Evolutionary conservation across 805 yeast genomes (phyloP).

Genomic region (Starmerella sp.): DNA sequence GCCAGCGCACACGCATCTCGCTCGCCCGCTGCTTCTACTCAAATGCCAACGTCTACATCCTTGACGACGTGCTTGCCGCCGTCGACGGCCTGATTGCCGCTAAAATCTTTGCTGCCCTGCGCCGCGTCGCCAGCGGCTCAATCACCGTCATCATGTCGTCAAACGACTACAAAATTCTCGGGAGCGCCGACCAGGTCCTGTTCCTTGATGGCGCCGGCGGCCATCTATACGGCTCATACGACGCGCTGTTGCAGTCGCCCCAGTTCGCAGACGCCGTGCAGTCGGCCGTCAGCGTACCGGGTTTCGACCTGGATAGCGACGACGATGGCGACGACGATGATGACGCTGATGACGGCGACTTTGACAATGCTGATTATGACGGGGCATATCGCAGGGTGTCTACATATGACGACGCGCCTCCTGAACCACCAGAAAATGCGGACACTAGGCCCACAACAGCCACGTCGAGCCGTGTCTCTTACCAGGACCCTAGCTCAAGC

Average conservation of each 20-base stretch:
- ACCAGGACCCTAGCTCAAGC: too few relatives aligned
- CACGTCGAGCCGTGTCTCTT: too few relatives aligned
- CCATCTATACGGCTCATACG: constrained; percentile 47
- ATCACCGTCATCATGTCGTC: constrained; percentile 70
- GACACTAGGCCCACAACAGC: too few relatives aligned
- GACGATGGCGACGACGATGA: background rate
- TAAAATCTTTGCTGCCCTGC: constrained; percentile 62
- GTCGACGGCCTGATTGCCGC: constrained; percentile 90
- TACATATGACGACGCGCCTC: too few relatives aligned
- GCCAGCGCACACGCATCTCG: constrained; percentile 85
- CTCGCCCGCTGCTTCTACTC: constrained; percentile 89
- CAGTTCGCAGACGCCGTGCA: background rate
- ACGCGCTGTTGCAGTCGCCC: constrained; percentile 34
- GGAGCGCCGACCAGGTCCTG: constrained; percentile 54
- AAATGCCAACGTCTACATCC: constrained; percentile 72
- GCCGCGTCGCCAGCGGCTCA: constrained; percentile 51
- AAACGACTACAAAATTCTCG: constrained; percentile 63
- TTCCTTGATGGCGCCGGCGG: constrained; percentile 49
- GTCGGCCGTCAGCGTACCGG: constrained; percentile 6
- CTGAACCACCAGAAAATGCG: too few relatives aligned
- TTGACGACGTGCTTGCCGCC: constrained; percentile 85
- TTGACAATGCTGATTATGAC: background rate
- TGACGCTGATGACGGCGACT: background rate
- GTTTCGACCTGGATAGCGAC: background rate
- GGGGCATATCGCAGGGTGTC: background rate